Evolutionary conservation across 2,329 filamentous ascomycete genomes (phyloP), one percentile per base, ranked within the genome.

Genomic region (Aspergillus puulaauensis): DNA sequence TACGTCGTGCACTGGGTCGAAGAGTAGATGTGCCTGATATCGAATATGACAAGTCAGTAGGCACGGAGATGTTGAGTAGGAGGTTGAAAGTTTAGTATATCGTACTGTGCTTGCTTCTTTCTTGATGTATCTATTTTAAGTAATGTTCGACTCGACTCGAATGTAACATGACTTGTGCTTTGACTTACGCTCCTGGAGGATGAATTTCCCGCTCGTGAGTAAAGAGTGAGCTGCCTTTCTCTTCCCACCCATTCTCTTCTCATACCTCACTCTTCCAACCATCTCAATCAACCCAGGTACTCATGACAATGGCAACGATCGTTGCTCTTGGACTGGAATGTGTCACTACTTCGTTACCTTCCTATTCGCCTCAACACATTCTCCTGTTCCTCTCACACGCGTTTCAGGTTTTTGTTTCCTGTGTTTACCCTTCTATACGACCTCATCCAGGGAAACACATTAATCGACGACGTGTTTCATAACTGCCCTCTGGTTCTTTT

Each of bases 1-100:
- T 76, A 59, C 65, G 74, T 49, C 68, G 73, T 41, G 75, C 71
- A 7, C 63, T 78, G 45, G 74, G 73, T 12, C 62, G 69, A 43
- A 68, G 75, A 15, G 65, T 66, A 11, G 63, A 68, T 43, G 54
- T 71, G 35, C 58, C 62, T 52, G 61, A 68, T 15, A 63, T 74
- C 55, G 69, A 72, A 58, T 70, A 59, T 63, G 69, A 73, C 37
- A 71, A 70, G 48, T 66, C 63, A 49, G 62, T 63, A 4, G 73
- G 73, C 15, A 75, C 73, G 3, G 73, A 75, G 60, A 60, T 70
- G 57, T 53, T 70, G 19, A 74, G 72, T 63, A 66, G 66, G n/a
- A 64, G 71, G 52, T 68, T 73, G 23, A 61, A 62, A 37, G 64
- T 59, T 24, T 69, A 67, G 51, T 23, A 4, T 17, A 31, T 37